These are phyloP conservation scores for Dryadomyces sulphureus DNA, from an alignment of 2,329 filamentous ascomycete genomes.

Conservation along the genomic window DNA sequence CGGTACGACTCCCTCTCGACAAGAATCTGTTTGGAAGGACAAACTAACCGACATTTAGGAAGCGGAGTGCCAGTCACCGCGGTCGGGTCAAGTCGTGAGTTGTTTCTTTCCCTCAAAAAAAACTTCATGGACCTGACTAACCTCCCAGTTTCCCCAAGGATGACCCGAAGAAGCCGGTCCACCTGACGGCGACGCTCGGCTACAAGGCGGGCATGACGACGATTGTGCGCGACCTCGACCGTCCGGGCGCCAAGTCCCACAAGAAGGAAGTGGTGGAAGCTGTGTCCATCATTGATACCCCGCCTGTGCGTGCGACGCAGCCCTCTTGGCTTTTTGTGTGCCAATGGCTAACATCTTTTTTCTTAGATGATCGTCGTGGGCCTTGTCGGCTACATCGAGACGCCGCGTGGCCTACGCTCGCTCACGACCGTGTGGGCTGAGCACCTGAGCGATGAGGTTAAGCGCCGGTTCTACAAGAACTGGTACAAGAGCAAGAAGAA, in stretches of 20 bases:
- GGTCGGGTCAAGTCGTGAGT: conserved; percentile 84
- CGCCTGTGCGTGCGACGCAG: conserved; percentile 85
- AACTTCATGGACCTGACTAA: not conserved
- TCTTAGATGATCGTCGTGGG: conserved; percentile 97
- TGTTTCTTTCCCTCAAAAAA: not conserved
- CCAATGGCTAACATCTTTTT: conserved; percentile 55
- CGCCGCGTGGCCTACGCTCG: conserved; percentile 95
- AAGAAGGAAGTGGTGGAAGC: conserved; percentile 96
- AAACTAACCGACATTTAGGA: conserved; percentile 10
- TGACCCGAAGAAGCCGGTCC: conserved; percentile 98
- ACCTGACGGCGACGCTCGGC: conserved; percentile 94
- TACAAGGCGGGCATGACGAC: conserved; percentile 99
- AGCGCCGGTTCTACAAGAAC: conserved; percentile 99
- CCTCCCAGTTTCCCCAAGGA: conserved; percentile 88
- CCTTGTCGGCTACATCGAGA: conserved; percentile 99
- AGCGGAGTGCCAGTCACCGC: conserved; percentile 14
- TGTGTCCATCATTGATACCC: conserved; percentile 77
- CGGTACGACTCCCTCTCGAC: conserved; percentile 8
- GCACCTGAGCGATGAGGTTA: conserved; percentile 96
- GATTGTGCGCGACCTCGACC: conserved; percentile 97
- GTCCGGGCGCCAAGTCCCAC: conserved; percentile 98
- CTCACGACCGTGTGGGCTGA: conserved; percentile 99
- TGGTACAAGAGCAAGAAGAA: conserved; percentile 99
- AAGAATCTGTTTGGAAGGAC: not conserved
- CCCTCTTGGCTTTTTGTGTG: conserved; percentile 55